phyloP scores from a whole-genome alignment of 2,329 filamentous ascomycete genomes.

The Conoideocrella luteorostrata region DNA sequence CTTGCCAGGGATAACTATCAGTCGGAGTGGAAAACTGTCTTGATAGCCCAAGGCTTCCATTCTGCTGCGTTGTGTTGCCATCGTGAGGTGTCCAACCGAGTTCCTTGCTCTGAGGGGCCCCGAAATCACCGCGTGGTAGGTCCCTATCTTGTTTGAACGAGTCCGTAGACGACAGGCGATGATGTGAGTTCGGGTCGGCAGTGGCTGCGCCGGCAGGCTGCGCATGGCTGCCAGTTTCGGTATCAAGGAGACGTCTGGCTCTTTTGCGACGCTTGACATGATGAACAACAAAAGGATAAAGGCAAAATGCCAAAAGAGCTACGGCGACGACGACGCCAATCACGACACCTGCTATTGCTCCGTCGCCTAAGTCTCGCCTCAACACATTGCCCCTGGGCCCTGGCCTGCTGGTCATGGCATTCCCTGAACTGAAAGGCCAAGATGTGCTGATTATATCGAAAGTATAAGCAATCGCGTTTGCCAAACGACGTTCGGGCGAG shows the following conservation, averaged over 20 bases:
- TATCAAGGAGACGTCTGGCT: constrained; percentile 18
- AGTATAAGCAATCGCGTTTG: neutral
- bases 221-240: constrained; percentile 23
- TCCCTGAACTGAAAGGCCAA: neutral
- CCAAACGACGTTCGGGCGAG: neutral
- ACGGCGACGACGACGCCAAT: constrained; percentile 29
- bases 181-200: constrained; percentile 15
- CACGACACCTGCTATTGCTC: constrained; percentile 31
- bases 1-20: neutral
- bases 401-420: neutral
- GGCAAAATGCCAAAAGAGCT: constrained; percentile 28
- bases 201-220: constrained; percentile 9
- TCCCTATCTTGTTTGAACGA: constrained; percentile 26
- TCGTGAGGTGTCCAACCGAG: constrained; percentile 17
- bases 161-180: constrained; percentile 30
- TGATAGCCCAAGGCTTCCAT: neutral
- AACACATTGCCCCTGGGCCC: constrained; percentile 13
- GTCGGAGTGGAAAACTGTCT: constrained; percentile 1
- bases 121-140: constrained; percentile 19
- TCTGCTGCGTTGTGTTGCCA: constrained; percentile 5
- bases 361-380: constrained; percentile 25
- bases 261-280: constrained; percentile 22
- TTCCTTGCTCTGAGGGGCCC: constrained; percentile 18
- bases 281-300: constrained; percentile 33
- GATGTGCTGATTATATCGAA: neutral